Conservation (phyloP, 2,329 filamentous ascomycete genomes). For the Leptoxyphium fumago region DNA sequence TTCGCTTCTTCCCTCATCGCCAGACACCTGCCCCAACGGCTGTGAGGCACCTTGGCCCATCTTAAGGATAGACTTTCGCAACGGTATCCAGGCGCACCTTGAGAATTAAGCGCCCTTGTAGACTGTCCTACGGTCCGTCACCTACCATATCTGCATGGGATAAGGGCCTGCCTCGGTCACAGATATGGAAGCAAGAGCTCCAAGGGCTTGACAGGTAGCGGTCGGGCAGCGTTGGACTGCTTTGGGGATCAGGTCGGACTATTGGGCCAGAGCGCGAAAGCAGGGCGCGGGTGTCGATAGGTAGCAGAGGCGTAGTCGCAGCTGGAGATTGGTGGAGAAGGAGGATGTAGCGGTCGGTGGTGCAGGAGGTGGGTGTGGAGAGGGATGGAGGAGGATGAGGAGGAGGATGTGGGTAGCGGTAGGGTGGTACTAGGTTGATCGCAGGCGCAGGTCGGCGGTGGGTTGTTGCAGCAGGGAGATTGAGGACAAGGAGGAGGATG, state of each 20-base stretch:
- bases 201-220: not conserved
- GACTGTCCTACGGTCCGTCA: not conserved
- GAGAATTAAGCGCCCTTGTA: not conserved
- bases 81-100: not conserved
- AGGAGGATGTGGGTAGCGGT: not conserved
- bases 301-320: too few relatives aligned
- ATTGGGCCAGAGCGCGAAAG: too few relatives aligned
- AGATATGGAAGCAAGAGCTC: not conserved
- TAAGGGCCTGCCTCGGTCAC: not conserved
- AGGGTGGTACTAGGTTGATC: too few relatives aligned
- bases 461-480: not conserved
- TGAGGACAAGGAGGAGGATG: slow-evolving; percentile 1
- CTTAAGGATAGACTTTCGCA: slow-evolving; percentile 1
- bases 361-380: too few relatives aligned
- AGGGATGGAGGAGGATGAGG: not conserved
- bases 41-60: slow-evolving; percentile 21
- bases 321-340: too few relatives aligned
- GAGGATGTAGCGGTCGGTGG: too few relatives aligned
- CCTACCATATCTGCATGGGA: not conserved
- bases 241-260: too few relatives aligned
- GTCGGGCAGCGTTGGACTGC: too few relatives aligned
- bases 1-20: not conserved
- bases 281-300: too few relatives aligned
- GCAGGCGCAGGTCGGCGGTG: too few relatives aligned
- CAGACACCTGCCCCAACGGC: slow-evolving; percentile 4